These are phyloP conservation scores for Hypoxylon sp. DNA, from an alignment of 2,329 filamentous ascomycete genomes.

Conservation along the genomic window DNA sequence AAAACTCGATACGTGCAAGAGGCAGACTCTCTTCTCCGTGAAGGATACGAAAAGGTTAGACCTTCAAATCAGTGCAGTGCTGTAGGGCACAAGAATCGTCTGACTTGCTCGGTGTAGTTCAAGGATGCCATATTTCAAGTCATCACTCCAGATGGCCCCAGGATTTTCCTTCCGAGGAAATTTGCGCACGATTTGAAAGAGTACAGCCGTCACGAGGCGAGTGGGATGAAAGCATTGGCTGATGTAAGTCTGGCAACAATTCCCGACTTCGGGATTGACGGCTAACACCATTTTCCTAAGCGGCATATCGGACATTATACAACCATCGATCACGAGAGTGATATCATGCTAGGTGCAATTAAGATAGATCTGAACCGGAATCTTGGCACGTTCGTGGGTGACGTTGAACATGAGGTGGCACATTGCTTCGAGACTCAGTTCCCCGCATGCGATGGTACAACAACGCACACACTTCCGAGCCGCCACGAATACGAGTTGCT, in stretches of 20 bases:
- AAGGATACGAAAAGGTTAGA: slow-evolving; percentile 48
- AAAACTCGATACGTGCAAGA: slow-evolving; percentile 51
- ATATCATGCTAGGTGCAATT: slow-evolving; percentile 51
- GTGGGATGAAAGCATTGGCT: slow-evolving; percentile 51
- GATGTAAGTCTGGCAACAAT: slow-evolving; percentile 44
- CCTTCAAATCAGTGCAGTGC: background rate
- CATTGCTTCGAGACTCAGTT: slow-evolving; percentile 51
- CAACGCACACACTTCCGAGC: too few relatives aligned
- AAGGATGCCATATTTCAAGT: slow-evolving; percentile 51
- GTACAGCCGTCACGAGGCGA: slow-evolving; percentile 49
- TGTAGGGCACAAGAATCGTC: background rate
- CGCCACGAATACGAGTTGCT: slow-evolving; percentile 6
- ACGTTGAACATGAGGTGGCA: slow-evolving; percentile 49
- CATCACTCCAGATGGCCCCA: slow-evolving; percentile 49
- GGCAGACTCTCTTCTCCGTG: slow-evolving; percentile 49
- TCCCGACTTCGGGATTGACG: background rate
- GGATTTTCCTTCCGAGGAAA: slow-evolving; percentile 51
- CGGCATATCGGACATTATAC: slow-evolving; percentile 52
- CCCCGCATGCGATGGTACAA: slow-evolving; percentile 48
- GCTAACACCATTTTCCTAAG: slow-evolving; percentile 29
- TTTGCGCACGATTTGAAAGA: slow-evolving; percentile 50
- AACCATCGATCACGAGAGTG: slow-evolving; percentile 53
- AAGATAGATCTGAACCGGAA: slow-evolving; percentile 52
- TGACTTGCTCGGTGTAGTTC: slow-evolving; percentile 41
- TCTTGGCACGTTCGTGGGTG: slow-evolving; percentile 50